phyloP scores from a whole-genome alignment of 2,329 filamentous ascomycete species.

The Xylaria digitata region DNA sequence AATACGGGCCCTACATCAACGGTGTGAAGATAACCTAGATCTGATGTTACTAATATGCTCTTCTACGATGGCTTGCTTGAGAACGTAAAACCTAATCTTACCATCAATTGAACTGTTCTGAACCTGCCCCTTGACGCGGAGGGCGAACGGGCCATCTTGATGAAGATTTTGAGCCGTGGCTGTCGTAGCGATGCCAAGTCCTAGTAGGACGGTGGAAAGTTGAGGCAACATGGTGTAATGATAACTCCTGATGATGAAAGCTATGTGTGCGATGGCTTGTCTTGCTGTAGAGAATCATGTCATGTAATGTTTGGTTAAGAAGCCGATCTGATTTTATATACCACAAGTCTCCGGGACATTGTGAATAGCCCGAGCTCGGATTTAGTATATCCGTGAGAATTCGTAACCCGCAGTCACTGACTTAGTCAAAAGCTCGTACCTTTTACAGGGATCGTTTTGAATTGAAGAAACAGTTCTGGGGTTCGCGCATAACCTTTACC shows the following conservation, averaged over 20 bases:
- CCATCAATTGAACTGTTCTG: constrained; percentile 24
- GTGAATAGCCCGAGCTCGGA: not conserved
- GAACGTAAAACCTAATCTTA: not conserved
- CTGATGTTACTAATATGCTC: constrained; percentile 1
- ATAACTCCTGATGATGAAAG: not conserved
- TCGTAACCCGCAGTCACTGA: too few species aligned
- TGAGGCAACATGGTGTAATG: constrained; percentile 12
- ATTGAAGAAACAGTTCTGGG: too few species aligned
- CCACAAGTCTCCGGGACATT: too few species aligned
- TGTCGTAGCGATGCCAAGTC: constrained; percentile 13
- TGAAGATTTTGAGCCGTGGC: not conserved
- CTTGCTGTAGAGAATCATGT: not conserved
- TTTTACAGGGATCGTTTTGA: too few species aligned
- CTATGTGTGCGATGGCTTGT: not conserved
- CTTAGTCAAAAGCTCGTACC: too few species aligned
- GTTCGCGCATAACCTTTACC: not conserved
- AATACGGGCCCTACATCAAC: constrained; percentile 6
- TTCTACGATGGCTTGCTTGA: not conserved
- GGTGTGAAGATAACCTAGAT: constrained; percentile 14
- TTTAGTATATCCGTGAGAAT: too few species aligned
- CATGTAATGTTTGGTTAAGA: not conserved
- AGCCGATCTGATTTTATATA: not conserved
- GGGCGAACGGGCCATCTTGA: constrained; percentile 24
- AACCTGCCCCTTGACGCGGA: constrained; percentile 25
- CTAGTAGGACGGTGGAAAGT: constrained; percentile 10